Base-by-base conservation (phyloP, 1,139 yeast genomes). In the Saccharomycopsis hybrid region DNA sequence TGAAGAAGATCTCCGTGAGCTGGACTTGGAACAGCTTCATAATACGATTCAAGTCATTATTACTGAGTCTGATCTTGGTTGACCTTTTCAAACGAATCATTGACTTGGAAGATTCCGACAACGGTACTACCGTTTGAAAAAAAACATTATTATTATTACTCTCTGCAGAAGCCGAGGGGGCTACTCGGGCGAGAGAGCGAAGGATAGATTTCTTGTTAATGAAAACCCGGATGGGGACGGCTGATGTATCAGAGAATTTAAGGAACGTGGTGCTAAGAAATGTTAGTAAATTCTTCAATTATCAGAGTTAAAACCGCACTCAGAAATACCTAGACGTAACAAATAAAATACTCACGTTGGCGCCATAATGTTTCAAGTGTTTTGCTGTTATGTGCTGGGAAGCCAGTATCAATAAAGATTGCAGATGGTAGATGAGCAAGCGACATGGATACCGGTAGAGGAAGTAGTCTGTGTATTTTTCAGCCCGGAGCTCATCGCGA, bases 91-190 rank as follows among this genome's bases (percentile, higher is more conserved):
- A 13, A 3, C 47, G 31, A 4, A 51, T 41, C 36, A 51, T 44
- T 4, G 49, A 44, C 18, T 41, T 51, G 7, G 51, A 42, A n/a
- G 33, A 30, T n/a, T 38, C 25, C 1, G 49, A 41, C 4, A 43
- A 31, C 5, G 54, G 42, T 2, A 51, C 27, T 29, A 51, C 49
- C 18, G 54, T 45, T 11, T 51, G 43, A 28, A 51, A 51, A 9
- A 44, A 40, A 25, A 36, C 54, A 2, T 37, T 18, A 25, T 30
- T 39, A 11, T 40, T 32, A 8, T 32, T 43, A 28, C 30, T 13
- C 27, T 27, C 31, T 29, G 27, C 38, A 5, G 35, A 24, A 13
- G 37, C 18, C 40, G 30, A 11, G 13, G 38, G 41, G 32, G 37
- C 29, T 25, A 29, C 32, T 11, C 24, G n/a, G 24, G 32, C n/a